Evolutionary conservation across 2,329 filamentous ascomycete species (phyloP).

Genomic region (Chaetomium sp.): DNA sequence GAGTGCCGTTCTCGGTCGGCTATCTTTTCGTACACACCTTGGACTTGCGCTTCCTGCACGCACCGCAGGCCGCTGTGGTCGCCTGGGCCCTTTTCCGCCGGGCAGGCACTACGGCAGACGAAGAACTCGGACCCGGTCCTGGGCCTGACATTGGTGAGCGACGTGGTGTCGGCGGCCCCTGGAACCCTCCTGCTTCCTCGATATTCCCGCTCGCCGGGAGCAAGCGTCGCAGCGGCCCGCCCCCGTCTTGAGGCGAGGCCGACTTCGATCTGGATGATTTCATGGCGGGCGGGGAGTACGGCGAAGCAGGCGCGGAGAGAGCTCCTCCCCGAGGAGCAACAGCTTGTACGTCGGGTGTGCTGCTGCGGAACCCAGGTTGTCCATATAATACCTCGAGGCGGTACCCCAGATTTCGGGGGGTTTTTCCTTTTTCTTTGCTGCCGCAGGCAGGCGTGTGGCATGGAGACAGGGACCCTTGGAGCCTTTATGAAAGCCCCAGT

Average conservation of each 20-base stretch:
- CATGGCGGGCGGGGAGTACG: not conserved
- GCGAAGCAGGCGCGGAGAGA: not conserved
- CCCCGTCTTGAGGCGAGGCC: conserved; percentile 8
- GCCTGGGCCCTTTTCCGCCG: conserved; percentile 18
- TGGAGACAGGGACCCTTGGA: too few species aligned
- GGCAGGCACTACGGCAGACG: not conserved
- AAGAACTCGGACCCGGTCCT: not conserved
- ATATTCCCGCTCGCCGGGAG: conserved; percentile 13
- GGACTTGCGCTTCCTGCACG: conserved; percentile 29
- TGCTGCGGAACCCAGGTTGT: too few species aligned
- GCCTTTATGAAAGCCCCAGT: too few species aligned
- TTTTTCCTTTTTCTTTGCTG: too few species aligned
- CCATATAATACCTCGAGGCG: too few species aligned
- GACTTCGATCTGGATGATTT: conserved; percentile 3
- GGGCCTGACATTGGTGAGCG: not conserved
- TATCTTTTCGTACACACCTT: conserved; percentile 22
- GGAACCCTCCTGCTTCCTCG: not conserved
- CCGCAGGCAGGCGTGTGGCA: too few species aligned
- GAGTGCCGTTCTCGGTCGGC: not conserved
- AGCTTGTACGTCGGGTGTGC: too few species aligned
- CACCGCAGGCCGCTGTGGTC: conserved; percentile 27
- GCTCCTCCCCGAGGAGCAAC: too few species aligned
- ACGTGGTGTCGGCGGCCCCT: not conserved
- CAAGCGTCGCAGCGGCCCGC: conserved; percentile 15
- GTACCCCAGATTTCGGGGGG: too few species aligned